Evolutionary conservation across 768 basidiomycete genomes (phyloP).

Genomic region (Daedaleopsis sinensis): DNA sequence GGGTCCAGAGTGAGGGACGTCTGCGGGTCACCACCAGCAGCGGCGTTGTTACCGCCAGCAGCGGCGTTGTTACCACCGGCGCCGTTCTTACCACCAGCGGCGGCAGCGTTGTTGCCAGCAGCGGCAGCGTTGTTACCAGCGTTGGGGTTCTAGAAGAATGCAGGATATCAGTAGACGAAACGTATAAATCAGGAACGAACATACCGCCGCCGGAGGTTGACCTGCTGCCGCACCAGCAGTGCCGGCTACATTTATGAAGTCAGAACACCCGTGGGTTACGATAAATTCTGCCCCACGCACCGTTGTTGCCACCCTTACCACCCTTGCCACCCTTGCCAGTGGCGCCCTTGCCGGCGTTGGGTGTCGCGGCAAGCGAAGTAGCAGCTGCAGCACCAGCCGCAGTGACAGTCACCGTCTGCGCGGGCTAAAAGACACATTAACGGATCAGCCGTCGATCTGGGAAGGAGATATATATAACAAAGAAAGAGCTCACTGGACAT

Average conservation of each 20-base stretch:
- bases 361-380: constrained; percentile 17
- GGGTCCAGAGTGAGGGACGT: constrained; percentile 43
- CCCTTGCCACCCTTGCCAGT: constrained; percentile 13
- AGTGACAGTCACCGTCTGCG: constrained; percentile 37
- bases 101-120: neutral
- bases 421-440: constrained; percentile 19
- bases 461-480: constrained; percentile 12
- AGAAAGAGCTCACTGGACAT: constrained; percentile 25
- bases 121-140: neutral
- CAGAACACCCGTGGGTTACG: neutral
- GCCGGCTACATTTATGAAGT: neutral
- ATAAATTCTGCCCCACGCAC: neutral
- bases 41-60: constrained; percentile 15
- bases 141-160: neutral
- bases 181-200: neutral
- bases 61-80: constrained; percentile 14
- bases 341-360: constrained; percentile 20
- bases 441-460: constrained; percentile 16
- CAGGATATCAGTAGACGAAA: neutral
- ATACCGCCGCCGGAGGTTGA: neutral
- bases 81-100: neutral
- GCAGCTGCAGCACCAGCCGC: constrained; percentile 28
- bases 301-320: constrained; percentile 15
- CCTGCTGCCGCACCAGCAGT: constrained; percentile 6
- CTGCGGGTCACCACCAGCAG: constrained; percentile 12